A percentile compares a stretch with the other conserved stretches of the same genome.
These are phyloP conservation scores for Cicer yamashitae DNA, from an alignment of 306 rosid genomes.

Conservation along the genomic window DNA sequence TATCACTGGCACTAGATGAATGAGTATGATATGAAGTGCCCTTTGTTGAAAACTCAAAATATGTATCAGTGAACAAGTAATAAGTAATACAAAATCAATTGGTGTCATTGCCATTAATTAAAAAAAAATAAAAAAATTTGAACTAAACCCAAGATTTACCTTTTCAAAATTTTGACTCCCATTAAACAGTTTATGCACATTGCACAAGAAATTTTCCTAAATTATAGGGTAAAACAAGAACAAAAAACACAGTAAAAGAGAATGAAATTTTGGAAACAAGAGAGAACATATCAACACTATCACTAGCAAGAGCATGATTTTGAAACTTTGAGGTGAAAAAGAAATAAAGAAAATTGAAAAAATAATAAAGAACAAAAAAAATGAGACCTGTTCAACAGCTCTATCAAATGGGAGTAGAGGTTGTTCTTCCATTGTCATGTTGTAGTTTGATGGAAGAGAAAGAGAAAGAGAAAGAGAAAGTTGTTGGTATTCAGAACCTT, in stretches of 20 bases:
- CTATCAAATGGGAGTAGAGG: conserved; percentile 74
- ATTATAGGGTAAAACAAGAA: conserved; percentile 16
- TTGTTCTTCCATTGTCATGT: conserved; percentile 64
- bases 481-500: conserved; percentile 51
- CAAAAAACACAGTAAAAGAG: neutral
- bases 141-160: conserved; percentile 26
- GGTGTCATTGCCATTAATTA: neutral
- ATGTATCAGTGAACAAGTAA: too few relatives aligned
- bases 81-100: conserved; percentile 7
- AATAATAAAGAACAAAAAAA: neutral
- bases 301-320: conserved; percentile 3
- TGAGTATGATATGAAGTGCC: neutral
- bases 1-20: neutral
- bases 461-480: conserved; percentile 42
- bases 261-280: conserved; percentile 26
- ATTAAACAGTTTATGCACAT: conserved; percentile 29
- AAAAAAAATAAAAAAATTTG: conserved; percentile 15
- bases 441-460: conserved; percentile 53
- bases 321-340: neutral
- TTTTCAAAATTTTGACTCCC: conserved; percentile 36
- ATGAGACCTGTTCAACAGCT: conserved; percentile 75
- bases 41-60: too few relatives aligned
- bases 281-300: neutral
- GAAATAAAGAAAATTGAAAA: conserved; percentile 1
- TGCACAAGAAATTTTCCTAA: conserved; percentile 1